Percentiles rank a stretch among this genome's conserved stretches.
Conservation (phyloP, 805 yeast genomes). For the Lipomyces starkeyi region DNA sequence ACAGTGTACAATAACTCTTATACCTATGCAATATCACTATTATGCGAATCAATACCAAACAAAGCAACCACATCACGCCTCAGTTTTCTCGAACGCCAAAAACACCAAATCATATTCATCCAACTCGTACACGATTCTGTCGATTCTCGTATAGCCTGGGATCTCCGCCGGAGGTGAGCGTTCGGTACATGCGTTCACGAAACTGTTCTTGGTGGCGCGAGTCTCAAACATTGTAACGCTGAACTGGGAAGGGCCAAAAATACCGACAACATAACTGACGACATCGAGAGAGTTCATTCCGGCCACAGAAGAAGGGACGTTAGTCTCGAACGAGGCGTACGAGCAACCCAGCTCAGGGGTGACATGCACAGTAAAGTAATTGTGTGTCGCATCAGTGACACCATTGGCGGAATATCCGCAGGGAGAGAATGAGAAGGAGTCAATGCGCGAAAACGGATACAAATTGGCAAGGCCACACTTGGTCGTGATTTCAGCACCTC, state of each 20-base stretch:
- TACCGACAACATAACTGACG: constrained; percentile 60
- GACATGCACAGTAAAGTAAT: constrained; percentile 84
- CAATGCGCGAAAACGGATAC: constrained; percentile 58
- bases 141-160: constrained; percentile 64
- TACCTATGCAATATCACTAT: neutral
- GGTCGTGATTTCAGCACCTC: constrained; percentile 73
- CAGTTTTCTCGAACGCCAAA: constrained; percentile 58
- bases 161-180: constrained; percentile 42
- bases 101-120: constrained; percentile 75
- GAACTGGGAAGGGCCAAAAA: constrained; percentile 79
- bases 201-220: constrained; percentile 35
- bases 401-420: constrained; percentile 95
- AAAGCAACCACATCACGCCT: neutral
- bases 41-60: neutral
- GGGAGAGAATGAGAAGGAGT: constrained; percentile 89
- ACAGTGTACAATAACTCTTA: neutral
- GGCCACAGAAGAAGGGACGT: constrained; percentile 57
- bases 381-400: constrained; percentile 58
- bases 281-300: constrained; percentile 51
- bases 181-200: constrained; percentile 17
- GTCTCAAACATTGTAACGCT: constrained; percentile 61
- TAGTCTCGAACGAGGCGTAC: constrained; percentile 94
- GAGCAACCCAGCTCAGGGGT: constrained; percentile 96
- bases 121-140: constrained; percentile 74
- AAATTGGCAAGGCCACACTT: constrained; percentile 67